Conservation (phyloP, 2,329 filamentous ascomycete species). For the Ophiobolus disseminans region DNA sequence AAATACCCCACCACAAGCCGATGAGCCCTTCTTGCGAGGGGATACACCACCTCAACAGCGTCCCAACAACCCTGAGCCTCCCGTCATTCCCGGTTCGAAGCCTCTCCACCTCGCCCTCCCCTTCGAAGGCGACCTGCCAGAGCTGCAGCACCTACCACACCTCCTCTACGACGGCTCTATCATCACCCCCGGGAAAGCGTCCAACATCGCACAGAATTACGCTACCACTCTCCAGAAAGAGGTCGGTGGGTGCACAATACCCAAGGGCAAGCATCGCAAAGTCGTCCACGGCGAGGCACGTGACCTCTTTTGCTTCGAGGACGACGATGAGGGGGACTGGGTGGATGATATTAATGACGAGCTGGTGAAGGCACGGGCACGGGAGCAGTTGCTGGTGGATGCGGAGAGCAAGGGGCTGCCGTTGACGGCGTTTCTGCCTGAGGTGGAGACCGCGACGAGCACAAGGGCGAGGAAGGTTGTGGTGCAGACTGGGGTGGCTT, state of each 20-base stretch:
- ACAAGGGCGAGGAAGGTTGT: background rate
- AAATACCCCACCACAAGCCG: constrained; percentile 13
- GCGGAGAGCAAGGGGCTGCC: too few relatives aligned
- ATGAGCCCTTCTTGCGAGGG: constrained; percentile 51
- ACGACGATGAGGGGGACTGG: constrained; percentile 43
- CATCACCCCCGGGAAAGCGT: constrained; percentile 52
- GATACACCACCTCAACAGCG: constrained; percentile 36
- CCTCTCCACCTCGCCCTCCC: constrained; percentile 57
- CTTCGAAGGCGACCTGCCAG: constrained; percentile 57
- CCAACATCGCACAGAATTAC: constrained; percentile 60
- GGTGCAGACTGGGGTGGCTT: background rate
- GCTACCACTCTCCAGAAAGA: constrained; percentile 65
- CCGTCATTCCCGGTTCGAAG: constrained; percentile 59
- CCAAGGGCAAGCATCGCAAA: constrained; percentile 42
- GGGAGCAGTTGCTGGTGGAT: background rate
- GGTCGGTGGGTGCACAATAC: constrained; percentile 70
- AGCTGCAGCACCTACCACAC: constrained; percentile 61
- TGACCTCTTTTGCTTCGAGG: constrained; percentile 71
- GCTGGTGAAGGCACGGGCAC: constrained; percentile 1
- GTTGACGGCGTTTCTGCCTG: too few relatives aligned
- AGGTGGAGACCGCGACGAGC: too few relatives aligned
- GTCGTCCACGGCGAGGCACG: constrained; percentile 52
- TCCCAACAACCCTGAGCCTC: constrained; percentile 41
- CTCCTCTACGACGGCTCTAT: constrained; percentile 69
- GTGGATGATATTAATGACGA: constrained; percentile 29